Evolutionary conservation across 139 green algal genomes (phyloP), one percentile per base, ranked within the genome.

Genomic region (Klebsormidium nitens): DNA sequence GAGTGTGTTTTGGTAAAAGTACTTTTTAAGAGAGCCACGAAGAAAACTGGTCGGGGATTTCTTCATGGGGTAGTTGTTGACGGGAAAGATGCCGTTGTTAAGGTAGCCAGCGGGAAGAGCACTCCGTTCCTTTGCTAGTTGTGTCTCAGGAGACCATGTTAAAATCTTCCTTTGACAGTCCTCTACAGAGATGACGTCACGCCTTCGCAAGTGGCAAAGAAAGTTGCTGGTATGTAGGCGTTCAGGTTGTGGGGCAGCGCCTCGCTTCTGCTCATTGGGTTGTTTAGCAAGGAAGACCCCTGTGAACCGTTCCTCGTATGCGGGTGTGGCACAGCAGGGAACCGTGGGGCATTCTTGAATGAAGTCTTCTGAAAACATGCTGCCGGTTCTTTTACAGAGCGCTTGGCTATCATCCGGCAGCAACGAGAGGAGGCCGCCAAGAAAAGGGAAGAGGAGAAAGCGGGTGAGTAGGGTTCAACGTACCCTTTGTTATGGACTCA

Each of bases 391-490:
- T 66, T 17, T 47, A 28, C 66, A 74, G 70, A 78, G 19, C 38
- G 70, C n/a, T 50, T 78, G 29, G 61, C 70, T 31, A 29, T 78
- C 49, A 78, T 78, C 31, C 64, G 62, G 4, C 19, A 56, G 63
- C 70, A 78, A 26, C 11, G 70, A 8, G 63, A 75, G 37, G 70
- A 78, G 34, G 70, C 70, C 11, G 70, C 70, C 11, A 64, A 65
- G 40, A 78, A 78, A 35, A 40, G 68, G 31, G 62, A 78, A 34
- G 70, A 78, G 26, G 70, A 78, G 35, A 76, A 59, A 5, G 26
- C 42, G 42, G 69, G n/a, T n/a, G n/a, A n/a, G n/a, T n/a, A n/a
- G n/a, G n/a, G n/a, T n/a, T n/a, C n/a, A n/a, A n/a, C n/a, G n/a
- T n/a, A n/a, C n/a, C n/a, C n/a, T n/a, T n/a, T n/a, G n/a, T n/a